phyloP scores from a whole-genome alignment of 148 eudicot genomes.

The Oxyria digyna region DNA sequence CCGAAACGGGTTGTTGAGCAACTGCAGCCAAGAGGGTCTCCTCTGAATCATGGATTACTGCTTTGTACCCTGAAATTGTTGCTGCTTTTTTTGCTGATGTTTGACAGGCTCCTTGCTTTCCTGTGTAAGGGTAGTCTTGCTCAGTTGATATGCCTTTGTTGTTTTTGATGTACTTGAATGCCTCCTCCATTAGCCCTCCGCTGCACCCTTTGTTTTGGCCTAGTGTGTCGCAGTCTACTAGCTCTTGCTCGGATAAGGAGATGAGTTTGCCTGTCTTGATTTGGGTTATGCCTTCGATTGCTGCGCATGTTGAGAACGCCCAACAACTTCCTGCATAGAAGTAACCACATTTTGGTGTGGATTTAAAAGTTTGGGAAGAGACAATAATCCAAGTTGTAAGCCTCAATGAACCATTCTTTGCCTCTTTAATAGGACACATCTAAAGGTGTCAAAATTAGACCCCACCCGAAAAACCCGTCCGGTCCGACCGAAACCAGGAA shows the following conservation, averaged over 20 bases:
- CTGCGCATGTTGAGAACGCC: constrained; percentile 3
- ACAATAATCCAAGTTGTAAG: not conserved
- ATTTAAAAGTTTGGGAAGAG: not conserved
- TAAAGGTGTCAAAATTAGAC: too few species aligned
- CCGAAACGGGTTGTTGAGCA: constrained; percentile 50
- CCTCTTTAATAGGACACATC: too few species aligned
- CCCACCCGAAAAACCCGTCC: too few species aligned
- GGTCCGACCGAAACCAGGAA: too few species aligned
- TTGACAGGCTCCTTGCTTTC: constrained; percentile 23
- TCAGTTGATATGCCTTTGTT: constrained; percentile 43
- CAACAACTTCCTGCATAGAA: constrained; percentile 8
- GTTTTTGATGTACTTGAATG: constrained; percentile 29
- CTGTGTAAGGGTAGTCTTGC: constrained; percentile 42
- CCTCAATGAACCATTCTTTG: not conserved
- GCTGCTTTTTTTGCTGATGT: constrained; percentile 14
- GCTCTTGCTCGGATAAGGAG: constrained; percentile 7
- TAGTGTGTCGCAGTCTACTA: constrained; percentile 5
- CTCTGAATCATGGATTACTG: constrained; percentile 25
- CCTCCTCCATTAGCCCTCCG: constrained; percentile 18
- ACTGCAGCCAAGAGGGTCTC: constrained; percentile 28
- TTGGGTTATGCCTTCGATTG: not conserved
- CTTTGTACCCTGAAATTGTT: constrained; percentile 24
- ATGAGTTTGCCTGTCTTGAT: constrained; percentile 6
- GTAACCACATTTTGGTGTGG: not conserved
- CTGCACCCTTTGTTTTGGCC: not conserved